Base-by-base conservation (phyloP, 306 rosid species). In the Prunus dulcis region DNA sequence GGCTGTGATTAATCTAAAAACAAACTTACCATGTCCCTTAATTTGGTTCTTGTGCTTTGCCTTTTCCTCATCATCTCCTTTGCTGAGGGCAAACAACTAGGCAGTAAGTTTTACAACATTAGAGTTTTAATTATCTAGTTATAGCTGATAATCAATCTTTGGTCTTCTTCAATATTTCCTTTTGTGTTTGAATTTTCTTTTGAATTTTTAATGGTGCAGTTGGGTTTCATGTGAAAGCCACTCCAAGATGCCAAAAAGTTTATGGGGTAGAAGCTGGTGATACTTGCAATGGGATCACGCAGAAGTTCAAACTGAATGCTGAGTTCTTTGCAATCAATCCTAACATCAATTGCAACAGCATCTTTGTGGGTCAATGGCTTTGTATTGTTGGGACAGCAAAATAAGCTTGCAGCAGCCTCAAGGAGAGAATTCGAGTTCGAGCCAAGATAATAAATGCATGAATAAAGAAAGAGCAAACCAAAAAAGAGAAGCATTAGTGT, bases 361-460 rank as follows among this genome's bases (percentile, higher is more conserved):
- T 76, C 58, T 76, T 67, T 68, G 50, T 67, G 19, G 67, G 55
- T 56, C 74, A 76, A 43, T 67, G 80, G 80, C 28, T 76, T 43
- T 76, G 80, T 20, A 12, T 76, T 49, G n/a, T 5, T 11, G 68
- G 77, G 6, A 43, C 56, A 73, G 55, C 32, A 12, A 20, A 76
- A 6, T 76, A 17, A 41, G 38, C 55, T 23, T 34, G 41, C 41
- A 34, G 69, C 28, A 34, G 75, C 65, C 25, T 55, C n/a, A 60
- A 55, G 49, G 32, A 30, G 65, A 61, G 65, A 46, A 10, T 19
- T 58, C 55, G 41, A 72, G 57, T 60, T 60, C 45, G 25, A 60
- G 38, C 15, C 32, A 10, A 19, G 65, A 25, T 22, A 67, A 45
- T 45, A 45, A 67, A 17, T 67, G 17, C 22, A 67, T 13, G 28